Evolutionary conservation across 2,329 filamentous ascomycete genomes (phyloP).

Genomic region (Amylocarpus encephaloides): DNA sequence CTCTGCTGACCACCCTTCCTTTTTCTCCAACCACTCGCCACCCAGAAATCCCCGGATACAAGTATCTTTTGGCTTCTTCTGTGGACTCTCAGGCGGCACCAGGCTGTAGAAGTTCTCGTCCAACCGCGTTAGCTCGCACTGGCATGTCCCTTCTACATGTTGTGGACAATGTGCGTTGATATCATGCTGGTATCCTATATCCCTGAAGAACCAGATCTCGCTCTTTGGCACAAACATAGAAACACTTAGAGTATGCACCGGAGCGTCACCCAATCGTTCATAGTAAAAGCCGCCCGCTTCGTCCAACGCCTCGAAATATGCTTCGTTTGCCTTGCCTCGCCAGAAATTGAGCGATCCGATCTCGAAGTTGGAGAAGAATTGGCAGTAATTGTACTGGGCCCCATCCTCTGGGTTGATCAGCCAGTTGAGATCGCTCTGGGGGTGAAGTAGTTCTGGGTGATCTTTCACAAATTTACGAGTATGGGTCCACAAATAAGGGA

Average conservation of each 20-base stretch:
- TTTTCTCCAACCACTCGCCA: constrained; percentile 38
- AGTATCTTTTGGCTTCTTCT: constrained; percentile 40
- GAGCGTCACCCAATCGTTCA: constrained; percentile 94
- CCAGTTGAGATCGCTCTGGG: constrained; percentile 79
- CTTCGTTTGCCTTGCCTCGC: constrained; percentile 74
- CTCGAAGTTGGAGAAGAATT: constrained; percentile 99
- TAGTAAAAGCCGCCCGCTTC: constrained; percentile 94
- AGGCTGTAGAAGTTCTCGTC: constrained; percentile 43
- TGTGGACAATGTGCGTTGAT: constrained; percentile 37
- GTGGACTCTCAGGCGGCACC: constrained; percentile 41
- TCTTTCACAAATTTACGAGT: constrained; percentile 84
- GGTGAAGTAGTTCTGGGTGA: constrained; percentile 75
- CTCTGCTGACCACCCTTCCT: constrained; percentile 36
- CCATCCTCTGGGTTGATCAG: constrained; percentile 75
- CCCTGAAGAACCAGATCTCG: constrained; percentile 94
- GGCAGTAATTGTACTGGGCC: constrained; percentile 90
- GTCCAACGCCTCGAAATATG: constrained; percentile 86
- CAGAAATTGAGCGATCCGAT: constrained; percentile 90
- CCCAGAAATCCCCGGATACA: constrained; percentile 42
- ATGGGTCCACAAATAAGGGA: constrained; percentile 89
- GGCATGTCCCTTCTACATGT: constrained; percentile 31
- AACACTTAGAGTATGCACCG: constrained; percentile 91
- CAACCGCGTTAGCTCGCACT: constrained; percentile 39
- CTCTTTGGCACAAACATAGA: constrained; percentile 79
- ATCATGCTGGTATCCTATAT: constrained; percentile 91